Conservation (phyloP, 192 early-diverging fungal species). For the Podila clonocystis region DNA sequence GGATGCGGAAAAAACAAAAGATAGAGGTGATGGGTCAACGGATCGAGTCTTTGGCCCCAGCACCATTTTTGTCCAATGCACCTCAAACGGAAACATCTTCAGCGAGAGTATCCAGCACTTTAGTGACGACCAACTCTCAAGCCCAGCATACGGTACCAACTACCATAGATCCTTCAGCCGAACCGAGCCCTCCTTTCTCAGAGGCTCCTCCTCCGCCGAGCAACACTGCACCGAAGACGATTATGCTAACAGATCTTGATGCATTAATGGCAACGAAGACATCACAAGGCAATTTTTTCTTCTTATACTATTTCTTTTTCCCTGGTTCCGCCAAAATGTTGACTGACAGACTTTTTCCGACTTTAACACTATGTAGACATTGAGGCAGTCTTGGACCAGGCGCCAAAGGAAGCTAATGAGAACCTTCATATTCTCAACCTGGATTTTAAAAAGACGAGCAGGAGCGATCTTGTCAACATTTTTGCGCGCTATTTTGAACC, state of each 20-base stretch:
- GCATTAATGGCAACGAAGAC: not conserved
- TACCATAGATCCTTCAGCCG: not conserved
- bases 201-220: not conserved
- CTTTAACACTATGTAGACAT: not conserved
- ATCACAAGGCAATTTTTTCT: not conserved
- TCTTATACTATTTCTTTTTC: not conserved
- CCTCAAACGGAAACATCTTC: not conserved
- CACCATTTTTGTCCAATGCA: not conserved
- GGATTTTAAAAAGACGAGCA: not conserved
- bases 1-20: conserved; percentile 1
- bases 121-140: too few species aligned
- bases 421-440: conserved; percentile 1
- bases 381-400: not conserved
- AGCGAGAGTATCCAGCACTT: not conserved
- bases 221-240: not conserved
- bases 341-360: not conserved
- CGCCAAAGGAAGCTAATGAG: not conserved
- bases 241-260: not conserved
- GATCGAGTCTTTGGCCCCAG: not conserved
- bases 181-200: not conserved
- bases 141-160: too few species aligned
- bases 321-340: not conserved
- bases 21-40: not conserved
- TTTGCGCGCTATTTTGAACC: not conserved
- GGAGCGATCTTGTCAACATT: not conserved